Base-by-base conservation (phyloP, 2,329 filamentous ascomycete species). In the Trematosphaeria pertusa region DNA sequence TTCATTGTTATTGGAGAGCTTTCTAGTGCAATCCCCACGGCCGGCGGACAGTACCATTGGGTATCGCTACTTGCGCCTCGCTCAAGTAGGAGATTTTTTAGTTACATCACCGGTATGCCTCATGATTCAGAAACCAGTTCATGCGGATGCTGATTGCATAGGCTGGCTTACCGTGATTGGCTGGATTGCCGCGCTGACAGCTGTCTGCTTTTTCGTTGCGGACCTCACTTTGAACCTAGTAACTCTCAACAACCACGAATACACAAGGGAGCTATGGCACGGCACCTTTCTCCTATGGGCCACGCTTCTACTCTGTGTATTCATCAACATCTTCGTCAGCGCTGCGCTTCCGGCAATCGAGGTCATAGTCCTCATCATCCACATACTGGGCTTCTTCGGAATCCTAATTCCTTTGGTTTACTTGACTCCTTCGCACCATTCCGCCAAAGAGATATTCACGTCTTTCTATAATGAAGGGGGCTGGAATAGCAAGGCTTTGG, bases 361-460 rank as follows among this genome's bases (percentile, higher is more conserved):
- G 58, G 75, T 76, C 1, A 52, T 77, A 11, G 70, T 80, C 17
- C 62, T 81, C 6, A 70, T 79, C 19, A 56, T 82, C 3, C 80
- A 82, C 46, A 65, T 81, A n/a, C 58, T 77, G 11, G 80, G 79
- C 3, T 78, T 81, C 58, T 78, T 82, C 46, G 79, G 74, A 0
- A 77, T 81, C 43, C 61, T 82, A 9, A 75, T 81, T 18, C 65
- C 68, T 0, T 14, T 71, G 37, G 64, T 69, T 2, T 71, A 71
- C 32, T 45, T 71, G 17, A 61, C 67, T 1, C 71, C 76, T 1
- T 67, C 69, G 7, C 70, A 73, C 31, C 68, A 71, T 14, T 66
- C 75, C 0, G 58, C 70, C 11, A 62, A 63, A 33, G 52, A 61
- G 1, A 69, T 80, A 0, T 79, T 82, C 46, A 74, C 74, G 3